These are phyloP conservation scores for Cercospora canescens DNA, from an alignment of 2,329 filamentous ascomycete genomes.

Conservation along the genomic window DNA sequence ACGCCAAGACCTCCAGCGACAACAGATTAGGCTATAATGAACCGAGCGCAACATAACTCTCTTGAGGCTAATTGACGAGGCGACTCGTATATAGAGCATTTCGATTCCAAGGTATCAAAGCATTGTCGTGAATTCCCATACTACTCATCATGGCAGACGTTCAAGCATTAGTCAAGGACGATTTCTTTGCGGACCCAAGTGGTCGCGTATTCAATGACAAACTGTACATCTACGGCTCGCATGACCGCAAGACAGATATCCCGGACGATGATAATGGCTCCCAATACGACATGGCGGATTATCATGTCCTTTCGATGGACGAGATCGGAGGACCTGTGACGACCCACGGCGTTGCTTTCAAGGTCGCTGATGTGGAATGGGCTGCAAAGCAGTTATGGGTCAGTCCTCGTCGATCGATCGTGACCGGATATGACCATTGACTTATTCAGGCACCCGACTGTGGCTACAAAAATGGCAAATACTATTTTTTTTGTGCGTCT, in stretches of 20 bases:
- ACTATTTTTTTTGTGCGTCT: conserved; percentile 64
- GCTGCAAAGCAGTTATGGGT: conserved; percentile 74
- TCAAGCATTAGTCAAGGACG: conserved; percentile 67
- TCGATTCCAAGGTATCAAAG: not conserved
- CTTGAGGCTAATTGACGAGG: not conserved
- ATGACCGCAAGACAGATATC: conserved; percentile 75
- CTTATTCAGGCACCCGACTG: conserved; percentile 66
- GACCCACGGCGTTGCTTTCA: conserved; percentile 72
- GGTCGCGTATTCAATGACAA: conserved; percentile 76
- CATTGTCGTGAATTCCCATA: not conserved
- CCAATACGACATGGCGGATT: conserved; percentile 82
- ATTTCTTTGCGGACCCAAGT: conserved; percentile 79
- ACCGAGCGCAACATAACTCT: not conserved
- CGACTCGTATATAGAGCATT: not conserved
- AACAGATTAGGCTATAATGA: not conserved
- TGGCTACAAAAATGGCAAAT: conserved; percentile 66
- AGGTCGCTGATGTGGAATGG: conserved; percentile 69
- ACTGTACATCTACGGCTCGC: conserved; percentile 78
- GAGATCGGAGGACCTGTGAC: conserved; percentile 59
- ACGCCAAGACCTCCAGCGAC: not conserved
- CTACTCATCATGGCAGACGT: conserved; percentile 35
- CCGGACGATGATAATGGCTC: conserved; percentile 80
- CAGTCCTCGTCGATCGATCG: not conserved
- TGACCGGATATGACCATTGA: not conserved
- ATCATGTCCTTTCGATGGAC: conserved; percentile 72